These are phyloP conservation scores for Lactarius sanguifluus DNA, from an alignment of 768 basidiomycete species.

Conservation along the genomic window DNA sequence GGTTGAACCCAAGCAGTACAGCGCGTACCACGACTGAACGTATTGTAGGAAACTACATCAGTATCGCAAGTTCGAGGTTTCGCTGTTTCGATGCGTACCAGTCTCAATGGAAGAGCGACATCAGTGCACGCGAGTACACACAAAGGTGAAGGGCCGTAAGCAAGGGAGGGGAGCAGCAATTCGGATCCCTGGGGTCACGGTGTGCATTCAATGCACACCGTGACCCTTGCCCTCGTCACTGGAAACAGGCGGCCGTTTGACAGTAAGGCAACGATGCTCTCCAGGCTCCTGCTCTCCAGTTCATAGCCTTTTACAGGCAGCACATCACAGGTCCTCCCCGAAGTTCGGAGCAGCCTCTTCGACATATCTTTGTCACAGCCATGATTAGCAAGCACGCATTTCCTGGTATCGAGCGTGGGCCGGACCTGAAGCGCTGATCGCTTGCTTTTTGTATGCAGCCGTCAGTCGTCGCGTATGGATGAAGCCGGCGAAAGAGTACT, in stretches of 20 bases:
- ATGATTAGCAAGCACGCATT: conserved; percentile 80
- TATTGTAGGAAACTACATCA: no score
- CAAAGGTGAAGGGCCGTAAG: conserved; percentile 32
- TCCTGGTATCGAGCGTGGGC: conserved; percentile 4
- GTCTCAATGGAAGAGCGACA: no score
- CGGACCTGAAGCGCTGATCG: conserved; percentile 3
- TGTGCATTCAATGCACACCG: no score
- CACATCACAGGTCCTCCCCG: conserved; percentile 27
- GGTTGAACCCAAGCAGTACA: no score
- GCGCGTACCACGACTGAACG: no score
- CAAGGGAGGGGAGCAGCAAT: conserved; percentile 50
- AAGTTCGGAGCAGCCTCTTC: conserved; percentile 39
- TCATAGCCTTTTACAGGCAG: conserved; percentile 1
- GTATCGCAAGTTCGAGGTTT: no score
- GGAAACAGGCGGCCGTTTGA: no score
- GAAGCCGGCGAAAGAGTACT: conserved; percentile 72
- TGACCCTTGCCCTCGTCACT: no score
- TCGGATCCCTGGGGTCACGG: conserved; percentile 10
- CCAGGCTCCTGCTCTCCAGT: conserved; percentile 27
- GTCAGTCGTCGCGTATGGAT: conserved; percentile 86
- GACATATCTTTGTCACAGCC: conserved; percentile 76
- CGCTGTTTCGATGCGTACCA: no score
- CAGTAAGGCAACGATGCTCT: not conserved
- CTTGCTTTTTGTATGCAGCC: conserved; percentile 45
- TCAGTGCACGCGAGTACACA: not conserved